Conservation (phyloP, 192 early-diverging fungal genomes). For the Spizellomyces punctatus region DNA sequence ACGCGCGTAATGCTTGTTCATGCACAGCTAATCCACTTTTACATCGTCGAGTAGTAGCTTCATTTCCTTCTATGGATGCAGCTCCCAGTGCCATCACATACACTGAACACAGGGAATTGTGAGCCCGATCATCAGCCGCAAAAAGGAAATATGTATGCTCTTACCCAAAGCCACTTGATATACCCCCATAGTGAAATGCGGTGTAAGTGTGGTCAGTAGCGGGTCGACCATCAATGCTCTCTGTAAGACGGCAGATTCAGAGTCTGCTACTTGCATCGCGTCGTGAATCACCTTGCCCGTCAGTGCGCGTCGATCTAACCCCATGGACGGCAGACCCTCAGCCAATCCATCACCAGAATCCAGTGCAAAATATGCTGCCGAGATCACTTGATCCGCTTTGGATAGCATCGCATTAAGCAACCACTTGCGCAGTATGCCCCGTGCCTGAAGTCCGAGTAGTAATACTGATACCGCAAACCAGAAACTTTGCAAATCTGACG, state of each 20-base stretch:
- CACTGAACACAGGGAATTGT: neutral
- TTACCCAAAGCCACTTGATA: conserved; percentile 20
- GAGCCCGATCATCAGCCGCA: neutral
- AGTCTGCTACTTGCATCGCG: conserved; percentile 19
- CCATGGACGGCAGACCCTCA: neutral
- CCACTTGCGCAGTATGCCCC: conserved; percentile 22
- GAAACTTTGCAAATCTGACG: neutral
- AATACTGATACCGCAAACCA: conserved; percentile 15
- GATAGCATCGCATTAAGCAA: conserved; percentile 9
- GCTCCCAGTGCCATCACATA: conserved; percentile 16
- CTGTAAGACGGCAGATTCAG: neutral
- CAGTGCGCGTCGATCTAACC: neutral
- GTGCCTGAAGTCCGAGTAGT: conserved; percentile 12
- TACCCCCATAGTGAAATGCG: conserved; percentile 16
- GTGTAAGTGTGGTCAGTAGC: neutral
- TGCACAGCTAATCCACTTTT: conserved; percentile 4
- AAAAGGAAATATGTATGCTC: neutral
- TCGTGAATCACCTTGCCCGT: conserved; percentile 4
- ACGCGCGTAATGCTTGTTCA: neutral
- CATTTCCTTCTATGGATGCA: neutral
- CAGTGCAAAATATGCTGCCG: conserved; percentile 15
- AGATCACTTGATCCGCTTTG: conserved; percentile 4
- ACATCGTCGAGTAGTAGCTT: conserved; percentile 7
- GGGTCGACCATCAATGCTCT: neutral
- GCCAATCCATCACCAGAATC: neutral